Base-by-base conservation (phyloP, 1,139 yeast species). In the Candida tropicalis region DNA sequence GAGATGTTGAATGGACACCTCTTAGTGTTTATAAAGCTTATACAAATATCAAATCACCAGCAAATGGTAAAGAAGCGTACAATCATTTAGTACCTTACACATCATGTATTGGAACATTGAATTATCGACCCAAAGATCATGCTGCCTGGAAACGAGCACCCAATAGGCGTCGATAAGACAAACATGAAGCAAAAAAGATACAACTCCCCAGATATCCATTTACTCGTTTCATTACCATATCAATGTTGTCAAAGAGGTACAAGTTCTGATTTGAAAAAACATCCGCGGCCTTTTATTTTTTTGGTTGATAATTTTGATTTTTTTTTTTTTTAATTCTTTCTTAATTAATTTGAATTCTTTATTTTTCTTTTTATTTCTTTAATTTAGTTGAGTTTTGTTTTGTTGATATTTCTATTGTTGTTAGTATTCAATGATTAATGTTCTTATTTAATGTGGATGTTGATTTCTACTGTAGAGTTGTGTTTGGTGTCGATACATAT, bases 11-110 rank as follows among this genome's bases (percentile, higher is more conserved):
- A 15, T 70, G 76, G 76, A 58, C 58, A 32, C 75, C 75, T 1
- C 52, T 65, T 15, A 65, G 72, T 18, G 56, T 70, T 3, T 69
- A 58, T 49, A 62, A 66, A 32, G 73, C 72, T 2, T 70, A 62
- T 44, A 68, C 75, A 15, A 66, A 61, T 45, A 46, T 63, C 40
- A 64, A 63, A 35, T 56, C 62, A 13, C 55, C 54, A 15, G 49
- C 60, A 45, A 49, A 59, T 50, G 57, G 51, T 16, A 45, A 63
- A 54, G 52, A 60, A 51, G 49, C 59, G 2, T 50, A 49, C 28
- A 50, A 50, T 40, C 47, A 50, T 28, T 43, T 50, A 35, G 54
- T 50, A 5, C 54, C 54, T 13, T 49, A 50, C 40, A 44, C 46
- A 26, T 47, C 51, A 15, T 50, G 54, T 40, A 48, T 50, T 36